Evolutionary conservation across 495 filamentous ascomycete species (phyloP).

Genomic region (Neurospora sublineolata): DNA sequence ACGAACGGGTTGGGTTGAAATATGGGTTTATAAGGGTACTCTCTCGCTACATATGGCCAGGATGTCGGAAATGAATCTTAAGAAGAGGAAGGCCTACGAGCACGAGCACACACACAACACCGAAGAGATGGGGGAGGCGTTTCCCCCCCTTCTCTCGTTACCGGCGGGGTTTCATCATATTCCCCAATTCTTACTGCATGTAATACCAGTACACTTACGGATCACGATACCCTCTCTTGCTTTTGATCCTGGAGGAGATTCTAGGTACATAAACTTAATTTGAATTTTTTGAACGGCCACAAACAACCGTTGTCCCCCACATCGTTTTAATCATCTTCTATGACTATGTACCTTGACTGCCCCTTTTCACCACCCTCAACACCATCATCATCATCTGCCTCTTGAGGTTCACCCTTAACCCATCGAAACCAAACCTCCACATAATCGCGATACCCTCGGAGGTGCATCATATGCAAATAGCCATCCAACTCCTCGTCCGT

Average conservation of each 20-base stretch:
- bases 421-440: background rate
- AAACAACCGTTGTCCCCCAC: background rate
- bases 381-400: background rate
- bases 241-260: background rate
- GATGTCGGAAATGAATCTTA: background rate
- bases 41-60: background rate
- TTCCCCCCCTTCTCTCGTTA: background rate
- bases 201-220: background rate
- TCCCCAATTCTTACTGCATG: background rate
- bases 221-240: background rate
- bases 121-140: background rate
- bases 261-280: background rate
- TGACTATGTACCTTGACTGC: background rate
- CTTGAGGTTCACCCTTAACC: background rate
- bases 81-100: background rate
- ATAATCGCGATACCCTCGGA: background rate
- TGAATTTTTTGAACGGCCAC: background rate
- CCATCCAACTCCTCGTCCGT: background rate
- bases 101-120: background rate
- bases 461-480: background rate
- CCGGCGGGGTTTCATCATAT: background rate
- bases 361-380: background rate
- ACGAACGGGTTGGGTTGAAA: background rate
- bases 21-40: background rate
- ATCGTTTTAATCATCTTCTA: background rate